Evolutionary conservation across 1,284 basidiomycete genomes (phyloP), one percentile per base, ranked within the genome.

Genomic region (Rhodotorula sp.): DNA sequence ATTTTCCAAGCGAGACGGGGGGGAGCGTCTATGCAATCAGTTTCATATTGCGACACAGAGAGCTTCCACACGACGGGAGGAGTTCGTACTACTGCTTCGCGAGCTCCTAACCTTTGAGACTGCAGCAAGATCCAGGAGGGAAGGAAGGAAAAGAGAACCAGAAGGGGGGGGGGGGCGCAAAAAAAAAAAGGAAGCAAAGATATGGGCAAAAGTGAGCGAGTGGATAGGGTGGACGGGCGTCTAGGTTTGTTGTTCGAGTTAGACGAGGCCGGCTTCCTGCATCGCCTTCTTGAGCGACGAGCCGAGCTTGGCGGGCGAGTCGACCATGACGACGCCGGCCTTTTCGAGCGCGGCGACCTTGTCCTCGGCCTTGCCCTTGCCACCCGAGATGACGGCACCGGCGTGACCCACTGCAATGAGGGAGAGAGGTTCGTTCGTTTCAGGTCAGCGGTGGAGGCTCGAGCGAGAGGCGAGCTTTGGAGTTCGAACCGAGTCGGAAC

Each of bases 301-400:
- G 62, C 94, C 94, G 80, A 97, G 94, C 84, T 94, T 89, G 14
- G 94, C 93, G n/a, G 96, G 96, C 80, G 91, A 94, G 81, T 96
- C 88, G 46, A 93, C 95, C 70, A 99, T 95, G 76, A 95, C 86
- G 49, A 88, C 95, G 75, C 96, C 96, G 49, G 96, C 96, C 79
- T 86, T 88, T 81, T 93, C 88, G 56, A 99, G 85, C n/a, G 96
- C 95, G 71, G 87, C 87, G 66, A 98, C 93, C 84, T 99, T 99
- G 84, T 97, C 95, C 53, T 86, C 87, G 7, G 96, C 96, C 75
- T 93, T 93, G 80, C 92, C 95, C 84, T 99, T 99, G 64, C 96
- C 96, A 76, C 96, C 96, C 69, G 91, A 88, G 77, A 99, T 98
- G 81, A 99, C 98, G 69, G 95, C 96, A 78, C 96, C 95, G 60